These are phyloP conservation scores for Logfia minima DNA, from an alignment of 129 eudicot species.

Conservation along the genomic window DNA sequence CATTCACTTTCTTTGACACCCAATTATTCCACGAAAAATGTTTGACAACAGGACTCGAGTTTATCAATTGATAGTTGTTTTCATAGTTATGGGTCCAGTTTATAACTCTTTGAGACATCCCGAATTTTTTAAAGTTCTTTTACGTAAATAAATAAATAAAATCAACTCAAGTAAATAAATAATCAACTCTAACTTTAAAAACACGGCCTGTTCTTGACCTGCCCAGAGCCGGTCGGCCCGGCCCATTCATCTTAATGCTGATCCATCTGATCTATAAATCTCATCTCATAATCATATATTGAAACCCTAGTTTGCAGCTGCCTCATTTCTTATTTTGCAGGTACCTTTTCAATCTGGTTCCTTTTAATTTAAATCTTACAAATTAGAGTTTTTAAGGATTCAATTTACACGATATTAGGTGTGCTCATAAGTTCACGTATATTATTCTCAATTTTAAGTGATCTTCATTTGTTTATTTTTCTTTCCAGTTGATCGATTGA, in stretches of 20 bases:
- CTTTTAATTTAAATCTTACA: background rate
- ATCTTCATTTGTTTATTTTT: constrained; percentile 1
- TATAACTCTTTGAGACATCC: too few species aligned
- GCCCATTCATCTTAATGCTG: background rate
- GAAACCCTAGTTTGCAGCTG: constrained; percentile 31
- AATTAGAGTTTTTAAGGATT: constrained; percentile 2
- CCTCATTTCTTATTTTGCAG: constrained; percentile 25
- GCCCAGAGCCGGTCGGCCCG: background rate
- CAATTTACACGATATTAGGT: background rate
- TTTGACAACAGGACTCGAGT: too few species aligned
- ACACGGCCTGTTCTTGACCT: background rate
- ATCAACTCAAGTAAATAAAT: background rate
- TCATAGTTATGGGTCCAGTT: too few species aligned
- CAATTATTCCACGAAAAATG: too few species aligned
- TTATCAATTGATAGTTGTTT: too few species aligned
- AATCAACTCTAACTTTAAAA: background rate
- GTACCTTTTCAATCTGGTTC: constrained; percentile 15
- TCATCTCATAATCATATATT: background rate
- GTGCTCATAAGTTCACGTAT: background rate
- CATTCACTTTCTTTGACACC: too few species aligned
- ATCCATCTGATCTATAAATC: background rate
- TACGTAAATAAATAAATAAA: too few species aligned
- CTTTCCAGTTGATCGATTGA: background rate
- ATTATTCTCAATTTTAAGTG: background rate
- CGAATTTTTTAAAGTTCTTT: too few species aligned